Conservation (phyloP, 768 basidiomycete genomes). For the Tricholoma flavovirens region DNA sequence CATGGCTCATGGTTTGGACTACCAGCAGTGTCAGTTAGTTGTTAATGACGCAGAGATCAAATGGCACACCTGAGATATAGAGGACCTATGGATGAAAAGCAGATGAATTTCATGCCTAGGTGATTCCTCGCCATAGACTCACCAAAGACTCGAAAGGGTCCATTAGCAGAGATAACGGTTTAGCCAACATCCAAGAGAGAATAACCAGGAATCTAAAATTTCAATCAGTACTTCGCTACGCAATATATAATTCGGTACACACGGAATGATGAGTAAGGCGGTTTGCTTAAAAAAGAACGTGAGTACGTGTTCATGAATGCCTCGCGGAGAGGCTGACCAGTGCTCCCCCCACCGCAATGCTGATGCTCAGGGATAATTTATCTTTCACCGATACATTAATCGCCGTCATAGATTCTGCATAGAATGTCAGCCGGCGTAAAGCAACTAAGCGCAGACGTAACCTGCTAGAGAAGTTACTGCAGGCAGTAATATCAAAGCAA, state of each 20-base stretch:
- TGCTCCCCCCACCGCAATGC: constrained; percentile 85
- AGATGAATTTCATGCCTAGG: neutral
- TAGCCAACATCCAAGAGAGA: constrained; percentile 77
- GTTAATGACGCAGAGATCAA: neutral
- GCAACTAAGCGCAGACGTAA: constrained; percentile 16
- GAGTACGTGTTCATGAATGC: neutral
- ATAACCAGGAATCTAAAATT: constrained; percentile 56
- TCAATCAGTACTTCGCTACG: neutral
- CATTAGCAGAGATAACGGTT: constrained; percentile 76
- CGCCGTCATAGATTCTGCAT: constrained; percentile 78
- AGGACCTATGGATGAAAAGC: constrained; percentile 23
- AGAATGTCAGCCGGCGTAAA: constrained; percentile 5
- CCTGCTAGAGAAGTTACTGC: constrained; percentile 78
- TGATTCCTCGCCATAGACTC: constrained; percentile 23
- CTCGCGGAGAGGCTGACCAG: constrained; percentile 47
- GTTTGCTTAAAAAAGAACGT: constrained; percentile 53
- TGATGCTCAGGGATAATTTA: constrained; percentile 81
- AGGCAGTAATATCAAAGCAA: constrained; percentile 84
- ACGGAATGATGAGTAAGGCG: constrained; percentile 82
- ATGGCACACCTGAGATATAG: constrained; percentile 36
- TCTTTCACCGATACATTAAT: constrained; percentile 88
- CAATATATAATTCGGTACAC: constrained; percentile 19
- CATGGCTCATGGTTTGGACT: constrained; percentile 83
- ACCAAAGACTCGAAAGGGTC: constrained; percentile 84
- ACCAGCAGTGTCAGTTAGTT: neutral